Percentiles rank a stretch among this genome's conserved stretches.
phyloP scores from a whole-genome alignment of 306 rosid genomes.

The Luffa acutangula region DNA sequence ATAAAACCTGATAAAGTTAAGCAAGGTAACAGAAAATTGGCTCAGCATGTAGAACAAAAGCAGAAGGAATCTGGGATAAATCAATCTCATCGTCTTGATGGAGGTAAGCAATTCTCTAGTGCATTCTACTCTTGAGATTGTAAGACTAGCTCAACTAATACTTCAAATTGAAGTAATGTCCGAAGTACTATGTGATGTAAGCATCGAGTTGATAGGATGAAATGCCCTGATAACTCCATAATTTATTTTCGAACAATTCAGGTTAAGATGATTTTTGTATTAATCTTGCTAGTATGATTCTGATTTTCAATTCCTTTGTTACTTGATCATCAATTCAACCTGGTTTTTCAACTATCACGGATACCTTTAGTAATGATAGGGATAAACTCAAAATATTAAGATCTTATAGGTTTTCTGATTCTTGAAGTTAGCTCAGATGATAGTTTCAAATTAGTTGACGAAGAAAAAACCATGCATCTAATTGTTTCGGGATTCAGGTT shows the following conservation, averaged over 20 bases:
- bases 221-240: background rate
- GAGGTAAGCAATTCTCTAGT: slow-evolving; percentile 31
- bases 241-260: background rate
- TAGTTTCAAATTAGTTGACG: background rate
- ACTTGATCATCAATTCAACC: background rate
- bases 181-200: background rate
- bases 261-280: background rate
- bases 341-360: background rate
- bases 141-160: background rate
- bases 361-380: background rate
- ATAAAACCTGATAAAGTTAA: slow-evolving; percentile 19
- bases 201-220: background rate
- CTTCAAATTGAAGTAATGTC: background rate
- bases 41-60: slow-evolving; percentile 14
- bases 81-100: slow-evolving; percentile 18
- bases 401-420: background rate
- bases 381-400: background rate
- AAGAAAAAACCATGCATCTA: background rate
- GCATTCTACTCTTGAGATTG: background rate
- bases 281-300: background rate
- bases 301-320: background rate
- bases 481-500: background rate
- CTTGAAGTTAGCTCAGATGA: background rate
- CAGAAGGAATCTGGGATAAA: slow-evolving; percentile 21
- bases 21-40: slow-evolving; percentile 24